Conservation (phyloP, 495 filamentous ascomycete species). For the Daldinia childiae region DNA sequence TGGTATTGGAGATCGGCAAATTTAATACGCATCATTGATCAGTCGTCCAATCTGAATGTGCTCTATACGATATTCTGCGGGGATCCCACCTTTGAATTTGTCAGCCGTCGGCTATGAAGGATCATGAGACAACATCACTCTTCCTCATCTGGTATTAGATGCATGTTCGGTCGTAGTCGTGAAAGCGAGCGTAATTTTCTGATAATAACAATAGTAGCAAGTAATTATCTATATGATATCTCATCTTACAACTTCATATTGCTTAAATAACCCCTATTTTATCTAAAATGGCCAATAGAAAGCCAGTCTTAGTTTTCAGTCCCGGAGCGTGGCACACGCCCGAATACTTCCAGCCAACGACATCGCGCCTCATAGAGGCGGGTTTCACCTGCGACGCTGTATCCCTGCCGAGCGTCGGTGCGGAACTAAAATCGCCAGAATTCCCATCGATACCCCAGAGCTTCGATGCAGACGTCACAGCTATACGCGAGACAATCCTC, state of each 20-base stretch:
- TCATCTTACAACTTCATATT: background rate
- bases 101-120: background rate
- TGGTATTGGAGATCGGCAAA: constrained; percentile 4
- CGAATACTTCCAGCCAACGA: background rate
- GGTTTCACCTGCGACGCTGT: constrained; percentile 52
- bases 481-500: constrained; percentile 40
- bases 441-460: constrained; percentile 7
- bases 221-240: background rate
- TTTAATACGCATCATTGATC: constrained; percentile 10
- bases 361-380: constrained; percentile 10
- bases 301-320: constrained; percentile 54
- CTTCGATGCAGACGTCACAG: constrained; percentile 37
- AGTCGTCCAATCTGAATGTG: background rate
- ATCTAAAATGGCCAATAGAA: constrained; percentile 18
- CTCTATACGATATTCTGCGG: background rate
- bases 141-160: background rate
- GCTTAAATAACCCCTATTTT: background rate
- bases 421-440: background rate
- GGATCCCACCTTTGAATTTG: background rate
- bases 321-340: constrained; percentile 59
- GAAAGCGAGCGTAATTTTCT: background rate
- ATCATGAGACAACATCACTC: background rate
- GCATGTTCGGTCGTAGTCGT: background rate
- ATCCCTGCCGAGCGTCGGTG: constrained; percentile 41
- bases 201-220: background rate